Base-by-base conservation (phyloP, 805 yeast species). In the Yarrowia porcina region DNA sequence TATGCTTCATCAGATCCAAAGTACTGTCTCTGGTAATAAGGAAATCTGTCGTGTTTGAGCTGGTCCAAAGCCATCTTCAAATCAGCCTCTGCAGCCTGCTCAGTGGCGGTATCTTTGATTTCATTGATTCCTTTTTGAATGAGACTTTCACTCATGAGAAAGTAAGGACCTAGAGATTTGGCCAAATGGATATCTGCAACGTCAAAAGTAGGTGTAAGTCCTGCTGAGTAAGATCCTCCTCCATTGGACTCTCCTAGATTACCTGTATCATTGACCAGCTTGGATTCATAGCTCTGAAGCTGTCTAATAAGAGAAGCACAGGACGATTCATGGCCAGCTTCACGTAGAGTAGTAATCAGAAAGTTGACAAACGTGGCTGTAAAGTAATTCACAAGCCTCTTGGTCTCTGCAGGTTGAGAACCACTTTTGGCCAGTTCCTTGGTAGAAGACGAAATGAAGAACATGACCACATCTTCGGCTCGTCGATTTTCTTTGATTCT, bases 161-260 rank as follows among this genome's bases (percentile, higher is more conserved):
- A 85, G n/a, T 87, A 61, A 2, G 74, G 71, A 38, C 77, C 79
- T 10, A 88, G 68, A 23, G 82, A 73, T n/a, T 67, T 69, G 0
- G 84, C 79, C 64, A 79, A 77, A 18, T 83, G 82, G 73, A 87
- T 82, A 65, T 87, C 89, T 0, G 77, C 66, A 1, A 85, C 63
- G 36, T 79, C 76, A 69, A 80, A 87, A 0, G 86, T 76, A 1
- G 89, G 88, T 33, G 39, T 20, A 3, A 45, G 61, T 21, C 60
- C 56, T 10, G 61, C 35, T 2, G 42, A 23, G 18, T 23, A 41
- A 4, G 20, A 7, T 7, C 33, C 49, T 3, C 33, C 36, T 5
- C 23, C 27, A 36, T 27, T 25, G 15, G 30, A 27, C 36, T 39
- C 38, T 11, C 45, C 35, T 28, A 33, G 15, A 39, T 36, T 27